phyloP scores from a whole-genome alignment of 2,329 filamentous ascomycete species.

The Fusarium verrucosum region DNA sequence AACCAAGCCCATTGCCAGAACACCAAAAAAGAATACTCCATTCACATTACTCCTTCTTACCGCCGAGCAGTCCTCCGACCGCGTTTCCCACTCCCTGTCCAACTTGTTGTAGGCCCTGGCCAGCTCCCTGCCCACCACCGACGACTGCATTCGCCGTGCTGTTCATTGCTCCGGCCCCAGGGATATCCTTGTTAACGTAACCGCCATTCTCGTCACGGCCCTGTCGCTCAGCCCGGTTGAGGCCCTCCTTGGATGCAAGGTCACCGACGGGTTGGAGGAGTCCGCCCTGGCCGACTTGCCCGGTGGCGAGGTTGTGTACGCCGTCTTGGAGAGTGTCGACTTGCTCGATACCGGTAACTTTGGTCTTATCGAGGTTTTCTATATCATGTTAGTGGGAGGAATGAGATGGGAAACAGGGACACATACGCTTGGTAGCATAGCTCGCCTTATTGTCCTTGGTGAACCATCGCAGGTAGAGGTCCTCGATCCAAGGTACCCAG shows the following conservation, averaged over 20 bases:
- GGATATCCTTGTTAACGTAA: slow-evolving; percentile 52
- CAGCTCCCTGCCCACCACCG: slow-evolving; percentile 48
- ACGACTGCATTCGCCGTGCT: slow-evolving; percentile 42
- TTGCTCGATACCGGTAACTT: slow-evolving; percentile 73
- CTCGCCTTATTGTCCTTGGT: slow-evolving; percentile 80
- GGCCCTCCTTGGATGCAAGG: slow-evolving; percentile 67
- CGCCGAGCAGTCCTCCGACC: slow-evolving; percentile 50
- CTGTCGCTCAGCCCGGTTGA: slow-evolving; percentile 71
- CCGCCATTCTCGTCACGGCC: slow-evolving; percentile 70
- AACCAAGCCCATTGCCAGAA: slow-evolving; percentile 2
- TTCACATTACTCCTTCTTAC: slow-evolving; percentile 45
- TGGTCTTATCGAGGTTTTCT: slow-evolving; percentile 75
- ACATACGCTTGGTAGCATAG: slow-evolving; percentile 73
- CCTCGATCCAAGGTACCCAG: slow-evolving; percentile 82
- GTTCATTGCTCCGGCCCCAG: slow-evolving; percentile 44
- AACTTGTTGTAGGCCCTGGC: slow-evolving; percentile 44
- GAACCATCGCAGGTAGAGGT: slow-evolving; percentile 76
- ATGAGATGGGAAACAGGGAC: not conserved
- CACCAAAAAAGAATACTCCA: not conserved
- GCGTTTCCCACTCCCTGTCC: slow-evolving; percentile 24
- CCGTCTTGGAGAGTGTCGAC: slow-evolving; percentile 75
- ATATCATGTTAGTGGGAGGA: slow-evolving; percentile 1
- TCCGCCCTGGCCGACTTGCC: slow-evolving; percentile 74
- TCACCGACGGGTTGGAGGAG: slow-evolving; percentile 72
- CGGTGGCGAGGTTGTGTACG: slow-evolving; percentile 68